Base-by-base conservation (phyloP, 345 rosid genomes). In the Citrus inodora region DNA sequence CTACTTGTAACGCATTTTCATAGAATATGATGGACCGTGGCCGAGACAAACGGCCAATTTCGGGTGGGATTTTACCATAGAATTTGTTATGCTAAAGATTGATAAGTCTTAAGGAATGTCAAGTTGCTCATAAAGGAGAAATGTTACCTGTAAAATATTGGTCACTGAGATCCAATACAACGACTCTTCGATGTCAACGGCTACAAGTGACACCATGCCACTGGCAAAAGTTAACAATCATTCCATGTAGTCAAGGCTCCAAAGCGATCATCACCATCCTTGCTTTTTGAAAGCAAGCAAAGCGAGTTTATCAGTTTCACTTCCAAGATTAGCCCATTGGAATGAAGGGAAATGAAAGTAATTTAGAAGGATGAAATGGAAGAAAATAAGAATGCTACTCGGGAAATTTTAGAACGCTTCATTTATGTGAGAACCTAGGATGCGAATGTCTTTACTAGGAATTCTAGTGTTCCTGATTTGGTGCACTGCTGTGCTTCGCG, bases 301-400 rank as follows among this genome's bases (percentile, higher is more conserved):
- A 53, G 86, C 84, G 4, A 42, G 71, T 51, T 40, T 58, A 37
- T 84, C 78, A 3, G 86, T 78, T 61, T 75, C 84, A 56, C 77
- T 68, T 14, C 86, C 79, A 40, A 68, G 10, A n/a, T 30, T n/a
- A 9, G 46, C 67, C 8, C 61, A 35, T 22, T 19, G 25, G 24
- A 74, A 79, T 62, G 46, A 42, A 58, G 60, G 53, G 60, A 67
- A 35, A 68, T 14, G 33, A 35, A 17, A 64, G 81, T 56, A 69
- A 53, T 51, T 32, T 6, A 82, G 76, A 68, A 79, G 32, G 1
- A 61, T 27, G 55, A 38, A 71, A 19, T 11, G 24, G 32, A 51
- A 3, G 79, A 73, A 74, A 62, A 4, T 55, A 71, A 55, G 64
- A 71, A 21, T 53, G 27, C 25, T 33, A 33, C 16, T 2, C 0